Conservation (phyloP, 1,284 basidiomycete genomes). For the Heterobasidion parviporum region DNA sequence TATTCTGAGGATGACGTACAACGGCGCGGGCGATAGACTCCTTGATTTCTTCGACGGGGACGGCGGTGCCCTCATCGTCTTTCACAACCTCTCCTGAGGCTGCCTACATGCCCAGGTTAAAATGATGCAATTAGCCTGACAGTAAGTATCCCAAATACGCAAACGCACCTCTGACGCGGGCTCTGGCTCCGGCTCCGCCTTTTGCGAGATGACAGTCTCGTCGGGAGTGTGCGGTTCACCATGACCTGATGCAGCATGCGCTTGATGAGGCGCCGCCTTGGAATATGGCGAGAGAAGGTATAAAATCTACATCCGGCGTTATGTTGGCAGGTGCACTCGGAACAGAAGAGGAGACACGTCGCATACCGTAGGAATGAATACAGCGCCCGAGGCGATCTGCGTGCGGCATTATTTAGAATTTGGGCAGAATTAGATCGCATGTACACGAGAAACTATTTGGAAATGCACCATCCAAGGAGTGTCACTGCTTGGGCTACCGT, state of each 20-base stretch:
- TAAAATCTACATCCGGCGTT: conserved; percentile 2
- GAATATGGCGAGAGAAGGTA: conserved; percentile 12
- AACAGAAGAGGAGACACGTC: neutral
- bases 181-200: neutral
- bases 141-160: neutral
- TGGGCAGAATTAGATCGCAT: too few relatives aligned
- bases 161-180: neutral
- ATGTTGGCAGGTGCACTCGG: neutral
- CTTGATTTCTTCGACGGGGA: conserved; percentile 9
- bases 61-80: conserved; percentile 13
- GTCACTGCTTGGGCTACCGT: conserved; percentile 3
- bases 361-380: conserved; percentile 10
- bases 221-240: conserved; percentile 4
- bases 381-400: conserved; percentile 8
- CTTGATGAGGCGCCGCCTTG: conserved; percentile 6
- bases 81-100: conserved; percentile 4
- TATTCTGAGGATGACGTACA: conserved; percentile 1
- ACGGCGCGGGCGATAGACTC: conserved; percentile 7
- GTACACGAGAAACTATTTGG: neutral
- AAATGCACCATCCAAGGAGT: conserved; percentile 7
- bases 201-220: neutral
- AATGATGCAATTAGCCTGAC: neutral
- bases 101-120: neutral
- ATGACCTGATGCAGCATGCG: conserved; percentile 6
- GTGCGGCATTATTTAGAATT: neutral